phyloP scores from a whole-genome alignment of 805 yeast species.

The Kodamaea nitidulidarum region DNA sequence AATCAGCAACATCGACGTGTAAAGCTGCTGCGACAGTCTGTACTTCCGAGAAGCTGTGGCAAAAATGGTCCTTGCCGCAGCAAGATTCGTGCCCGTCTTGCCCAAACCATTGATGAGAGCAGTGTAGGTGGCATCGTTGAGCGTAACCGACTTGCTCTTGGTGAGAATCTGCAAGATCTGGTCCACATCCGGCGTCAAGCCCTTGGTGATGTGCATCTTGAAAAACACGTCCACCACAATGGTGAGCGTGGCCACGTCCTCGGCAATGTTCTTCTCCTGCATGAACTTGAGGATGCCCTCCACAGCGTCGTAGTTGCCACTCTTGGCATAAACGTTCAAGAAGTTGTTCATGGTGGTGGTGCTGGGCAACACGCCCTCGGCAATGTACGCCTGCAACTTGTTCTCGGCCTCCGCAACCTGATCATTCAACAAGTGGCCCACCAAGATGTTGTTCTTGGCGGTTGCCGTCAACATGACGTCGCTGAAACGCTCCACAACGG shows the following conservation, averaged over 20 bases:
- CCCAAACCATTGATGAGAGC: conserved; percentile 53
- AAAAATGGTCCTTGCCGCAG: conserved; percentile 50
- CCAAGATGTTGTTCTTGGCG: conserved; percentile 43
- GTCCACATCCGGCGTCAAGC: conserved; percentile 39
- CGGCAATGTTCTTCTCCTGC: conserved; percentile 38
- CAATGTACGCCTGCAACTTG: conserved; percentile 34
- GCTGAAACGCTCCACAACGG: conserved; percentile 29
- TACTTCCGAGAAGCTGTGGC: conserved; percentile 33
- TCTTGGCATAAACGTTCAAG: conserved; percentile 39
- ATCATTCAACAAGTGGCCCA: conserved; percentile 40
- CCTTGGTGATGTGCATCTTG: conserved; percentile 42
- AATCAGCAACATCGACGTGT: conserved; percentile 45
- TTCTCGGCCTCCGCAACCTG: conserved; percentile 44
- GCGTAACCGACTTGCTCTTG: conserved; percentile 21
- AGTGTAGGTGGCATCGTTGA: conserved; percentile 46
- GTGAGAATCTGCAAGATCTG: conserved; percentile 41
- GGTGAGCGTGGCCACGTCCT: conserved; percentile 63
- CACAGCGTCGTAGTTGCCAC: conserved; percentile 44
- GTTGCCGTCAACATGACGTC: conserved; percentile 27
- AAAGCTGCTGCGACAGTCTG: conserved; percentile 33
- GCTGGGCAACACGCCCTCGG: conserved; percentile 39
- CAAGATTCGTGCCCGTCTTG: conserved; percentile 42
- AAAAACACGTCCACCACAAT: conserved; percentile 52
- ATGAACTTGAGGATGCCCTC: conserved; percentile 45
- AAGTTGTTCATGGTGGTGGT: conserved; percentile 51